phyloP scores from a whole-genome alignment of 768 basidiomycete species.

The Leccinum subtestaceum region DNA sequence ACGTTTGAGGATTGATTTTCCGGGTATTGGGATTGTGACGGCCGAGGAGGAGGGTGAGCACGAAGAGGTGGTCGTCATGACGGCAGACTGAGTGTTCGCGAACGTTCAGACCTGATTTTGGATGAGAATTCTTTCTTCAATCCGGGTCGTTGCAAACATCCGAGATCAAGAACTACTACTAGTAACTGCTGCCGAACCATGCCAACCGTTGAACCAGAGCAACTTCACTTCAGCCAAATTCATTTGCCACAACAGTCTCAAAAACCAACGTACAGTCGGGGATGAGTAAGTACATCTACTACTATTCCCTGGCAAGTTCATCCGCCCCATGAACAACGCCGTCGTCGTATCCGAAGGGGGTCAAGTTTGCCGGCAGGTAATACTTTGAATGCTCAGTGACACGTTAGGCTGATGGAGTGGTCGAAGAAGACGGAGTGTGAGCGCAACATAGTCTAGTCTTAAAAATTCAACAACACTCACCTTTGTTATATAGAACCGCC shows the following conservation, averaged over 20 bases:
- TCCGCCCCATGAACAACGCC: too few relatives aligned
- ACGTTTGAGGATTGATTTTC: constrained; percentile 78
- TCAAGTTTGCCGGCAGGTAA: not conserved
- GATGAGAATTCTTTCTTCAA: not conserved
- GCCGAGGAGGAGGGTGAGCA: constrained; percentile 77
- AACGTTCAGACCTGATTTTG: not conserved
- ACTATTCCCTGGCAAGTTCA: too few relatives aligned
- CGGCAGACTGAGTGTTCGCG: not conserved
- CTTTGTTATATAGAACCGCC: too few relatives aligned
- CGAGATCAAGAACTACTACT: too few relatives aligned
- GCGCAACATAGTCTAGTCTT: not conserved
- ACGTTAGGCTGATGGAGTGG: not conserved
- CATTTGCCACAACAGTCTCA: too few relatives aligned
- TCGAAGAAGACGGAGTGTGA: not conserved
- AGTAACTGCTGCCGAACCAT: too few relatives aligned
- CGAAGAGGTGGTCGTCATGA: constrained; percentile 35
- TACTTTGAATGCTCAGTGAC: not conserved
- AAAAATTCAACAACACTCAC: too few relatives aligned
- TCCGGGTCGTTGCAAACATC: too few relatives aligned
- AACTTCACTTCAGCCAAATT: too few relatives aligned
- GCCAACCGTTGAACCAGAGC: too few relatives aligned
- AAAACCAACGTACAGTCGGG: too few relatives aligned
- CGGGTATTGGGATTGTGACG: constrained; percentile 74
- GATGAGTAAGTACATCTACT: too few relatives aligned
- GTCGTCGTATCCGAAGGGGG: not conserved